Base-by-base conservation (phyloP, 2,329 filamentous ascomycete genomes). In the Leptographium radiaticola region DNA sequence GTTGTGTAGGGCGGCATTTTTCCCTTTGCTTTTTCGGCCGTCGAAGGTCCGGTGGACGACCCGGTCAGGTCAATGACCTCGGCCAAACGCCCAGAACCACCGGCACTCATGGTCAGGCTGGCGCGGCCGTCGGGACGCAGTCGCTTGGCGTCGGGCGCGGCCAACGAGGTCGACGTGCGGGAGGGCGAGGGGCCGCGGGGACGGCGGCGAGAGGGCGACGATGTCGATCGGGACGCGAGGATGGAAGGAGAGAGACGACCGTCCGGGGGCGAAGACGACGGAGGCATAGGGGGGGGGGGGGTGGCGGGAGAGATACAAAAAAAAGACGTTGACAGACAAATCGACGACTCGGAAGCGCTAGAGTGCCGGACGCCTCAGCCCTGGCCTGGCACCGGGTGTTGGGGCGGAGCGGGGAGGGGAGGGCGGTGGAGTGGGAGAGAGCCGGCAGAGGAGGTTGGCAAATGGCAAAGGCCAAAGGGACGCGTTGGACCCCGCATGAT, bases 61-160 rank as follows among this genome's bases (percentile, higher is more conserved):
- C 65, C 67, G 47, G 74, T 79, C 59, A 80, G 69, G 61, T 74
- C 71, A 57, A 75, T 68, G 52, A 68, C 59, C 56, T 68, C 65
- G 43, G 66, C 66, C 56, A 65, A 65, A 55, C 70, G 71, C 59
- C 69, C 66, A n/a, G n/a, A 48, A 62, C 59, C 47, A 58, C 57
- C 56, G 56, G 62, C 58, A 30, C 62, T 66, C 64, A 67, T 59
- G 8, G 38, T 33, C 11, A 15, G 25, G 10, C 16, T 11, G 40
- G 9, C 20, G 6, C 4, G 6, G 40, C n/a, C 9, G n/a, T 39
- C 25, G 7, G 25, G 11, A 2, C 44, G 44, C 2, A 11, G 36
- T 6, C 51, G 51, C 36, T 53, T 53, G 6, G 44, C 20, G 2
- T 49, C 45, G 30, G 51, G 51, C 11, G 38, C 30, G 2, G 10